These are phyloP conservation scores for Boletus subcaerulescens DNA, from an alignment of 768 basidiomycete genomes.

Conservation along the genomic window DNA sequence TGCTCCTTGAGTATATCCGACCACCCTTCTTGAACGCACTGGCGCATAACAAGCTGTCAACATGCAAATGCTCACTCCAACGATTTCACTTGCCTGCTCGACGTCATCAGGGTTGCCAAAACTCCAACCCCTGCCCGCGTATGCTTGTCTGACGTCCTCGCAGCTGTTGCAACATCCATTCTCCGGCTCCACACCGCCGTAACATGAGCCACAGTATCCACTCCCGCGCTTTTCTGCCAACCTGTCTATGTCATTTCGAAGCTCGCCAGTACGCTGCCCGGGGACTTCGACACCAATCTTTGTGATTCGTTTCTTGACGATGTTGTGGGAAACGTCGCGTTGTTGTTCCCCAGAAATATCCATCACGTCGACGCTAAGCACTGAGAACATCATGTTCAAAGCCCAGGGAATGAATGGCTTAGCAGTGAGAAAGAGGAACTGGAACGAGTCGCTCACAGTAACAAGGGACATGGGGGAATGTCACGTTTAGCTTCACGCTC, in stretches of 20 bases:
- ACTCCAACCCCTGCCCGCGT: slow-evolving; percentile 92
- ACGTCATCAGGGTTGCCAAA: slow-evolving; percentile 87
- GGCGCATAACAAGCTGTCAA: neutral
- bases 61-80: neutral
- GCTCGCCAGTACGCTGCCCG: slow-evolving; percentile 52
- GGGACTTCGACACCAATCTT: slow-evolving; percentile 56
- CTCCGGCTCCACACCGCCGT: slow-evolving; percentile 74
- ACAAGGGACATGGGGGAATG: slow-evolving; percentile 96
- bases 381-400: slow-evolving; percentile 40
- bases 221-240: slow-evolving; percentile 56
- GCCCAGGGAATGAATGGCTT: neutral
- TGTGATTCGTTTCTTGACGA: slow-evolving; percentile 78
- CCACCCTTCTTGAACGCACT: slow-evolving; percentile 97
- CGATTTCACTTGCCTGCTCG: slow-evolving; percentile 70
- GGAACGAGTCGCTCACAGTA: slow-evolving; percentile 66
- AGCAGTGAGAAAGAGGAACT: neutral
- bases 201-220: slow-evolving; percentile 93
- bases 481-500: slow-evolving; percentile 86
- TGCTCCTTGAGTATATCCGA: slow-evolving; percentile 90
- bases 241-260: slow-evolving; percentile 87
- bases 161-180: slow-evolving; percentile 94
- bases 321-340: slow-evolving; percentile 84
- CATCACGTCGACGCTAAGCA: slow-evolving; percentile 95
- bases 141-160: slow-evolving; percentile 89
- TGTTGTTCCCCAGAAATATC: slow-evolving; percentile 97